Conservation (phyloP, 2,329 filamentous ascomycete species). For the Aspergillus niger region DNA sequence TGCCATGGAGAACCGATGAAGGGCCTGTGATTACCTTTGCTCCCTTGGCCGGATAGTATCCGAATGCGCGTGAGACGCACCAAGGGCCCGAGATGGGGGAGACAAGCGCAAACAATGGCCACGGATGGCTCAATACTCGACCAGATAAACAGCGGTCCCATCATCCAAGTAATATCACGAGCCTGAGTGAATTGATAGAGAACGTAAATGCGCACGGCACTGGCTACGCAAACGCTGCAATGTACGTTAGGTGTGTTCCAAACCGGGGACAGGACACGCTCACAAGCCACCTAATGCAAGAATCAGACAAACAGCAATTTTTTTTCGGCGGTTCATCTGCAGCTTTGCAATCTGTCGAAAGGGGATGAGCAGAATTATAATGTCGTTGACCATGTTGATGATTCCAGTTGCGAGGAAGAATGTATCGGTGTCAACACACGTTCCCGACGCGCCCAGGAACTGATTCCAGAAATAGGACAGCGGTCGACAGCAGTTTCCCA, state of each 20-base stretch:
- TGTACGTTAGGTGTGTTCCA: background rate
- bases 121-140: conserved; percentile 15
- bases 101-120: conserved; percentile 14
- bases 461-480: conserved; percentile 20
- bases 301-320: conserved; percentile 17
- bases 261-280: background rate
- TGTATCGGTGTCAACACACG: conserved; percentile 9
- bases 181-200: background rate
- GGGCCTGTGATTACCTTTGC: background rate
- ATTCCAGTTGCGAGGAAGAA: conserved; percentile 16
- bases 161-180: conserved; percentile 13
- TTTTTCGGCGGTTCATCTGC: conserved; percentile 17
- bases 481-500: conserved; percentile 17
- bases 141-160: conserved; percentile 15
- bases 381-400: conserved; percentile 15
- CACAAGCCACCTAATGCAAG: conserved; percentile 22
- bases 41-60: background rate
- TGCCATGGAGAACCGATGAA: background rate
- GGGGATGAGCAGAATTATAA: conserved; percentile 1
- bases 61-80: background rate
- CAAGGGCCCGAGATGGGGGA: conserved; percentile 19
- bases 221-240: conserved; percentile 9
- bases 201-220: conserved; percentile 11
- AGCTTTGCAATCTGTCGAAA: conserved; percentile 14
- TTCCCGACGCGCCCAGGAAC: conserved; percentile 11